These are phyloP conservation scores for Camellia sinensis DNA, from an alignment of 148 eudicot genomes.

Conservation along the genomic window DNA sequence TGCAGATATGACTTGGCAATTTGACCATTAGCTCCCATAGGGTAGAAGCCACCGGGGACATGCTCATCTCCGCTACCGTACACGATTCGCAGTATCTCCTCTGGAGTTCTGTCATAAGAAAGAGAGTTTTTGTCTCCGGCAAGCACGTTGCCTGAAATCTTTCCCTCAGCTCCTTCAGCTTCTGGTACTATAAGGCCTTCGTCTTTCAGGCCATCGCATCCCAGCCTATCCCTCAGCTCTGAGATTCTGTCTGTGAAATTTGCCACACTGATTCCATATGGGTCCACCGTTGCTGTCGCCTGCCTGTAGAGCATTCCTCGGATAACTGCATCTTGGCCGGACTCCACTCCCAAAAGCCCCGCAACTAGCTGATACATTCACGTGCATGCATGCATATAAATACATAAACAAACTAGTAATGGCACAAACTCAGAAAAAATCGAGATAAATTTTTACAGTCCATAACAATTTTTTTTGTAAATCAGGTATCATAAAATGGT, in stretches of 20 bases:
- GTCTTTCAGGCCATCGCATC: constrained; percentile 59
- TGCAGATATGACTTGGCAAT: constrained; percentile 45
- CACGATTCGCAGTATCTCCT: constrained; percentile 52
- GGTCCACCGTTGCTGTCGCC: constrained; percentile 29
- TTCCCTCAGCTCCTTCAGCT: constrained; percentile 53
- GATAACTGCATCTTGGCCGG: constrained; percentile 76
- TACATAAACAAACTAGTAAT: too few relatives aligned
- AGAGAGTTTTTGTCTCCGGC: constrained; percentile 43
- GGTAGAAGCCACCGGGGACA: constrained; percentile 72
- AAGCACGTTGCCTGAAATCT: constrained; percentile 45
- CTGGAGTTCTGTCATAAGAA: constrained; percentile 55
- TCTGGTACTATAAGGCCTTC: constrained; percentile 65
- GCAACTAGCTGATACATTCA: constrained; percentile 36
- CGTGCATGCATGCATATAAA: not conserved
- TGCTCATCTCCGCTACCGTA: constrained; percentile 58
- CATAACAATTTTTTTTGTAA: too few relatives aligned
- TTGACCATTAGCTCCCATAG: constrained; percentile 59
- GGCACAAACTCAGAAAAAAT: too few relatives aligned
- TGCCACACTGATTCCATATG: constrained; percentile 62
- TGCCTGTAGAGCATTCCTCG: constrained; percentile 55
- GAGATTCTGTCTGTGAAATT: constrained; percentile 62
- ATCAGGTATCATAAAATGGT: too few relatives aligned
- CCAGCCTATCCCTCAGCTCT: constrained; percentile 50
- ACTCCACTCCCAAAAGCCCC: constrained; percentile 69
- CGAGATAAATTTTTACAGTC: too few relatives aligned